Evolutionary conservation across 2,329 filamentous ascomycete species (phyloP).

Genomic region (Talaromyces sp.): DNA sequence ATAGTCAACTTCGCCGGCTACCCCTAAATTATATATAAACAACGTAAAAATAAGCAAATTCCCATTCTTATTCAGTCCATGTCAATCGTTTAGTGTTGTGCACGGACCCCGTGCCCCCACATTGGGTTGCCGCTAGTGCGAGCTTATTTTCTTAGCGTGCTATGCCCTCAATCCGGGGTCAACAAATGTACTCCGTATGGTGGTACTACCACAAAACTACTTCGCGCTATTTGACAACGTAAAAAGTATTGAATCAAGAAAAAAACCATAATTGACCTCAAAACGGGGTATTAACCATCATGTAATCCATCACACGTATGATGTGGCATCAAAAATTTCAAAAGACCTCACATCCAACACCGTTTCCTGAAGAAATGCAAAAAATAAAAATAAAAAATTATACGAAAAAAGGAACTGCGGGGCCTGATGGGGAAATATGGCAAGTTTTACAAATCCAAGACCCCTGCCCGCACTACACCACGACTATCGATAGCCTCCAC

Average conservation of each 20-base stretch:
- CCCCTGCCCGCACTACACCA: background rate
- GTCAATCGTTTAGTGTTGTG: background rate
- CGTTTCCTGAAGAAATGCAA: background rate
- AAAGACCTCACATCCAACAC: background rate
- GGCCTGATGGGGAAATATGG: background rate
- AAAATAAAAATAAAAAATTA: background rate
- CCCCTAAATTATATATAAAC: background rate
- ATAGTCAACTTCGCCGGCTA: too few species aligned
- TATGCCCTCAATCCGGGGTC: background rate
- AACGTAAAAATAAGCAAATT: too few species aligned
- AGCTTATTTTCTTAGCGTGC: background rate
- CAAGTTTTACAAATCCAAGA: background rate
- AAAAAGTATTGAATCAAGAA: background rate
- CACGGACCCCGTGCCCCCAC: background rate
- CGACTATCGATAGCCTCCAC: slow-evolving; percentile 8
- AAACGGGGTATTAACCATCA: background rate
- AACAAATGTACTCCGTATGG: background rate
- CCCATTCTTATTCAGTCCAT: background rate
- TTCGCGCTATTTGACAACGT: background rate
- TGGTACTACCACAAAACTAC: background rate
- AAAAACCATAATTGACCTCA: background rate
- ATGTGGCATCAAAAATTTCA: background rate
- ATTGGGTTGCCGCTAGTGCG: background rate
- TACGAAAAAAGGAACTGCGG: slow-evolving; percentile 1
- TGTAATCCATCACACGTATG: background rate